Conservation (phyloP, 2,329 filamentous ascomycete genomes). For the Monosporascus sp. region DNA sequence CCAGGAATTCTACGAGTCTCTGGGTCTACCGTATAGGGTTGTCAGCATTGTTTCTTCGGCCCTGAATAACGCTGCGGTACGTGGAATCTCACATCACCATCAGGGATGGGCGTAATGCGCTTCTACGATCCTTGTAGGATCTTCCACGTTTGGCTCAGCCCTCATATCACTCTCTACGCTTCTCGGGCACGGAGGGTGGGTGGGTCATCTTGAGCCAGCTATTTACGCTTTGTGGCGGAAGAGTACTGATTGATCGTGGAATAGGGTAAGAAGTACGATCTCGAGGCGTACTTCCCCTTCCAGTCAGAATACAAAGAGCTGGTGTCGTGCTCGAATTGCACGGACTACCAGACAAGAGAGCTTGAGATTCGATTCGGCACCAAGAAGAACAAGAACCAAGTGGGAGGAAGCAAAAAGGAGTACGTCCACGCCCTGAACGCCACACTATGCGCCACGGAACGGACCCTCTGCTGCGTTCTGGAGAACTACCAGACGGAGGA, state of each 20-base stretch:
- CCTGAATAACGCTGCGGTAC: conserved; percentile 74
- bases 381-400: conserved; percentile 66
- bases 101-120: no score
- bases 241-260: no score
- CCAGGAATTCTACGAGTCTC: conserved; percentile 90
- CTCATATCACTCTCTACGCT: no score
- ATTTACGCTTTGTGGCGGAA: no score
- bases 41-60: conserved; percentile 95
- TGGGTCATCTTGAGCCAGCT: no score
- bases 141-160: no score
- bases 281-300: conserved; percentile 95
- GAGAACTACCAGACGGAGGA: conserved; percentile 96
- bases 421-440: conserved; percentile 93
- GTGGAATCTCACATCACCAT: no score
- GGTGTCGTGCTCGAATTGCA: conserved; percentile 96
- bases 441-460: conserved; percentile 83
- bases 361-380: conserved; percentile 87
- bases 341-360: conserved; percentile 91
- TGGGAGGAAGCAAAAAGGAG: conserved; percentile 61
- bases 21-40: conserved; percentile 84
- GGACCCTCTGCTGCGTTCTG: conserved; percentile 87
- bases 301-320: conserved; percentile 98
- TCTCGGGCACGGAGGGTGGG: no score
- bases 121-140: no score
- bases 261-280: conserved; percentile 75